Evolutionary conservation across 495 filamentous ascomycete genomes (phyloP), one percentile per base, ranked within the genome.

Genomic region (Lophiostoma macrostomum): DNA sequence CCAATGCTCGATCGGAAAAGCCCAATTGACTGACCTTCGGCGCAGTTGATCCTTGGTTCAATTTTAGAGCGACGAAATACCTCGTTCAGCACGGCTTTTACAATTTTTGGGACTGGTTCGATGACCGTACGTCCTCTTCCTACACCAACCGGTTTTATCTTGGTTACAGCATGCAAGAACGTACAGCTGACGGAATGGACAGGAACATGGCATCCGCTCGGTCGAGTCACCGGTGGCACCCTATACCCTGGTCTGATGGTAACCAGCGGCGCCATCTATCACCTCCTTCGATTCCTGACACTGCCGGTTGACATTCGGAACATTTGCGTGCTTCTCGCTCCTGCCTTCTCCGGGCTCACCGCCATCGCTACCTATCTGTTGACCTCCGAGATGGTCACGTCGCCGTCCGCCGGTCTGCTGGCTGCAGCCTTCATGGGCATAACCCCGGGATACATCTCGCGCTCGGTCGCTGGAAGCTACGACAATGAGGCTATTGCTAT

Each of bases 401-500:
- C 90, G 40, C 84, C 90, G 27, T 96, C 91, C 4, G 94, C 94
- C 8, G 94, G 94, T 63, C 84, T 99, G 30, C 83, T 99, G 40
- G 90, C 94, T 11, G 94, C 94, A 19, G 78, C 77, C 29, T 99
- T 99, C 70, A 97, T 99, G 88, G 94, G 91, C 39, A 99, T 99
- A 62, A 78, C 88, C 11, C 94, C 94, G 14, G 94, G 94, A 59
- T 99, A 99, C 64, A 99, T 99, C 64, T 96, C 90, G 39, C 80
- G 94, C 61, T 96, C 90, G 32, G 94, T 99, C 53, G 94, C 94
- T 63, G 94, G 94, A 67, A 96, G 91, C 67, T 99, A 99, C 73
- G 94, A 99, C 72, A 99, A 99, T 73, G 94, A 99, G 75, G 94
- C 94, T 35, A 99, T 99, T 76, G 91, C 94, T 42, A 99, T 99